Percentiles rank a stretch among this genome's conserved stretches.
Evolutionary conservation across 1,284 basidiomycete genomes (phyloP).

Genomic region (Mixia osmundae): DNA sequence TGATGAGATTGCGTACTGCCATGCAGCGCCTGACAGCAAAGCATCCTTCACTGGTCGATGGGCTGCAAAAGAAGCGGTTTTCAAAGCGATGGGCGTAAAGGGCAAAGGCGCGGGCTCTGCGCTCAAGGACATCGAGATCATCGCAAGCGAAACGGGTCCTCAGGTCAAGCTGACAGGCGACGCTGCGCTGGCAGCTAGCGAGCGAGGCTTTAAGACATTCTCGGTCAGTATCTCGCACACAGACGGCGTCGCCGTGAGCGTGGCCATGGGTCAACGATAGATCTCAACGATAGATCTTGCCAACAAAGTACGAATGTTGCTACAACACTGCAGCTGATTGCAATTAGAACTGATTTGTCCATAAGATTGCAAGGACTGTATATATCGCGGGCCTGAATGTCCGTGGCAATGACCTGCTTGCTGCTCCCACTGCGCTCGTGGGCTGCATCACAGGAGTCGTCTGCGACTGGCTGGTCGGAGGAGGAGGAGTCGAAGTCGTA

Average conservation of each 20-base stretch:
- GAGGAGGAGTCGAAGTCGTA: too few relatives aligned
- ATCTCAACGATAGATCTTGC: too few relatives aligned
- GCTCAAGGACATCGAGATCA: constrained; percentile 92
- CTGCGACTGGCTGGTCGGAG: too few relatives aligned
- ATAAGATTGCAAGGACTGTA: too few relatives aligned
- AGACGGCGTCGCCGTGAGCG: constrained; percentile 18
- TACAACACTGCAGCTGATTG: too few relatives aligned
- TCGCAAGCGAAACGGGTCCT: constrained; percentile 32
- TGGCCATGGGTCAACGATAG: constrained; percentile 10
- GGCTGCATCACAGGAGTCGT: too few relatives aligned
- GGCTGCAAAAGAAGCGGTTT: constrained; percentile 92
- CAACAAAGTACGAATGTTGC: too few relatives aligned
- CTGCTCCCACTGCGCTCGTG: too few relatives aligned
- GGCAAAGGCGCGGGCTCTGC: constrained; percentile 78
- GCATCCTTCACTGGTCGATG: constrained; percentile 91
- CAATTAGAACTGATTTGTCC: too few relatives aligned
- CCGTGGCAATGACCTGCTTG: too few relatives aligned
- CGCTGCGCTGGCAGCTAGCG: constrained; percentile 44
- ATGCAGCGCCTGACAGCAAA: constrained; percentile 54
- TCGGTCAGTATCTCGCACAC: constrained; percentile 67
- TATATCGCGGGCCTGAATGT: too few relatives aligned
- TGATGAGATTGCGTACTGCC: constrained; percentile 67
- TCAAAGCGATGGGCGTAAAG: constrained; percentile 82
- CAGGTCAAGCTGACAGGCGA: constrained; percentile 45
- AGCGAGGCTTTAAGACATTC: constrained; percentile 48